These are phyloP conservation scores for Populus euphratica DNA, from an alignment of 345 rosid genomes.

Conservation along the genomic window DNA sequence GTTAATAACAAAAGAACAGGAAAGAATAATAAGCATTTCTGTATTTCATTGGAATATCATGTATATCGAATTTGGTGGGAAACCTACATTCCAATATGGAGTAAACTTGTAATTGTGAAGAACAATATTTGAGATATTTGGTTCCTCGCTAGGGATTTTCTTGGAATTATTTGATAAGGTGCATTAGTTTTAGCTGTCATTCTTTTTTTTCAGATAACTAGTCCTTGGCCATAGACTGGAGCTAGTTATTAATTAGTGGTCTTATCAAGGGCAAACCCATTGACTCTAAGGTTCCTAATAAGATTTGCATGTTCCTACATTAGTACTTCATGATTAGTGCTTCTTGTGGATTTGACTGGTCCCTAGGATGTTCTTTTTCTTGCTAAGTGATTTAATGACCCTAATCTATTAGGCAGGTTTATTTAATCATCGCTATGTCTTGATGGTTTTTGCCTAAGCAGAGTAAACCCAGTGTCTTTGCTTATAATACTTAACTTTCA, in stretches of 20 bases:
- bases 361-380: not conserved
- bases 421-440: not conserved
- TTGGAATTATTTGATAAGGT: not conserved
- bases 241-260: not conserved
- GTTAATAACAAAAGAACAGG: not conserved
- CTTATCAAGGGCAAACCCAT: not conserved
- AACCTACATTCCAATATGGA: not conserved
- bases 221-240: not conserved
- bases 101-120: not conserved
- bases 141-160: not conserved
- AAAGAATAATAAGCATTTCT: not conserved
- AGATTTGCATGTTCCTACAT: not conserved
- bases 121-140: not conserved
- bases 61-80: not conserved
- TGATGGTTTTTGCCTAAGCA: not conserved
- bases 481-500: not conserved
- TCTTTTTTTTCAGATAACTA: not conserved
- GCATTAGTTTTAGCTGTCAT: not conserved
- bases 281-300: not conserved
- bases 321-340: not conserved
- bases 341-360: not conserved
- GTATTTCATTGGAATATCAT: not conserved
- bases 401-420: not conserved
- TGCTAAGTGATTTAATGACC: not conserved
- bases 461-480: not conserved